These are phyloP conservation scores for Sphaerostilbella broomeana DNA, from an alignment of 2,329 filamentous ascomycete species.

Conservation along the genomic window DNA sequence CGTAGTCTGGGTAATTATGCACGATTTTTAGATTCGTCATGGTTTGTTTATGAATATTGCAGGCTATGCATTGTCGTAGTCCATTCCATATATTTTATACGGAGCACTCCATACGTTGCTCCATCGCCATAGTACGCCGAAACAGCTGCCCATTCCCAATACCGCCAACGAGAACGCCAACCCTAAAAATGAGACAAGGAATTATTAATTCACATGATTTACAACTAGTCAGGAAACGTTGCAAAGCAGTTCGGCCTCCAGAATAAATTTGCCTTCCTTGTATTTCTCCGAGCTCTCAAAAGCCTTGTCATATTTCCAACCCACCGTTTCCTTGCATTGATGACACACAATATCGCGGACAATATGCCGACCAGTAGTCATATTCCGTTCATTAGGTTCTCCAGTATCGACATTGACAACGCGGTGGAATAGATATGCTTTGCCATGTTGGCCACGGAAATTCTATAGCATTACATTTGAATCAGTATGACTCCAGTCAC, in stretches of 20 bases:
- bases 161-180: neutral
- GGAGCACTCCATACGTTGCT: too few relatives aligned
- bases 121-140: too few relatives aligned
- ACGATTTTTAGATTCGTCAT: too few relatives aligned
- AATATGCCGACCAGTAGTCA: conserved; percentile 93
- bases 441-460: conserved; percentile 96
- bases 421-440: conserved; percentile 90
- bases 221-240: conserved; percentile 56
- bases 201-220: neutral
- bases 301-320: conserved; percentile 99
- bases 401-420: conserved; percentile 86
- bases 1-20: too few relatives aligned
- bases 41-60: too few relatives aligned
- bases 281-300: conserved; percentile 92
- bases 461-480: conserved; percentile 59
- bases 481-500: conserved; percentile 1
- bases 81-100: too few relatives aligned
- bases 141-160: too few relatives aligned
- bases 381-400: conserved; percentile 87
- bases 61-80: too few relatives aligned
- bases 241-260: conserved; percentile 85
- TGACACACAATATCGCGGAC: conserved; percentile 89
- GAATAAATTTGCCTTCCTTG: conserved; percentile 97
- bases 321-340: conserved; percentile 86
- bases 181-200: neutral